Evolutionary conservation across 768 basidiomycete genomes (phyloP), one percentile per base, ranked within the genome.

Genomic region (Dioszegia crocea): DNA sequence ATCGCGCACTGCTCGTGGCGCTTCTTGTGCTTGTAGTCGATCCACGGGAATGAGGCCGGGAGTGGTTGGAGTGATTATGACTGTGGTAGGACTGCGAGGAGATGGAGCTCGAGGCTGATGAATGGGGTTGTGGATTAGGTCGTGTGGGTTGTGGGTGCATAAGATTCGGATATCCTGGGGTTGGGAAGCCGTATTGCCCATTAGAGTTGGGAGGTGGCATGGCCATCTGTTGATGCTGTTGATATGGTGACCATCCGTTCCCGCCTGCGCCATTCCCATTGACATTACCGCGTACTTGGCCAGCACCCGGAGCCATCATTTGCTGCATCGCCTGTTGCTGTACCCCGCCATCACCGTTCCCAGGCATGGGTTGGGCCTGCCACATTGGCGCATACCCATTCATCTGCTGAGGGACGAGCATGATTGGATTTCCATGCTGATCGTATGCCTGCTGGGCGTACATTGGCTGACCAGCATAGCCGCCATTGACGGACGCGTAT

Each of bases 71-170:
- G n/a, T n/a, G n/a, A n/a, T 33, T 33, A 6, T 14, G 33, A 49
- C 70, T 69, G 40, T 67, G 70, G 33, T 66, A 61, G 9, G 66
- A 67, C 53, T 63, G 57, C 4, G 67, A 73, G n/a, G 71, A 73
- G 3, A 68, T 70, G 10, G 66, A 68, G 17, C 66, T 67, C 3
- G 71, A 70, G 1, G 64, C 59, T 12, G 71, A 73, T 26, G 58
- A 61, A 49, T 73, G 71, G 21, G 56, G 66, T 21, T 68, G 61
- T 3, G 64, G 64, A 11, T 52, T 50, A 0, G 71, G 68, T 10
- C 71, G 56, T 4, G 56, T 51, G 1, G 71, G 71, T 8, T 60
- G 64, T 1, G 71, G 71, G 23, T 68, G 68, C 16, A 62, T 49
- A 4, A 73, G 54, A 29, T 40, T n/a, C 2, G 56, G 54, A 38